A percentile compares a stretch with the other conserved stretches of the same genome.
Evolutionary conservation across 345 rosid species (phyloP).

Genomic region (Erysimum cheiranthoides): DNA sequence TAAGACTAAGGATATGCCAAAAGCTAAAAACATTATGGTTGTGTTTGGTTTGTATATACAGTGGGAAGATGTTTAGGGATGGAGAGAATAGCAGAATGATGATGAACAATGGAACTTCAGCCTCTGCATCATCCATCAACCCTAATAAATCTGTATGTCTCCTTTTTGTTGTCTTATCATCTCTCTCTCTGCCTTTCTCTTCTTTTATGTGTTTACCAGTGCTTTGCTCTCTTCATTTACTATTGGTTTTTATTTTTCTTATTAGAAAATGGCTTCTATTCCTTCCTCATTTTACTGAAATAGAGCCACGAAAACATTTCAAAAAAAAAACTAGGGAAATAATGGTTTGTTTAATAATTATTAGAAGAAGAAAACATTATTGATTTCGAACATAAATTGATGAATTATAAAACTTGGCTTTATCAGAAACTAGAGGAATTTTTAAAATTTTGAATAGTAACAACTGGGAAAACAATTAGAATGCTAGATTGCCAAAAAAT

Average conservation of each 20-base stretch:
- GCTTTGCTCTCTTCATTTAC: not conserved
- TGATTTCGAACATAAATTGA: not conserved
- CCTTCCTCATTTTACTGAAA: not conserved
- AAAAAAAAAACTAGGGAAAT: not conserved
- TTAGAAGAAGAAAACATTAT: not conserved
- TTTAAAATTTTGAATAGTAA: no score
- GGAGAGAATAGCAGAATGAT: slow-evolving; percentile 75
- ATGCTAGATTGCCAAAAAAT: not conserved
- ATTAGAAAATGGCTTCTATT: not conserved
- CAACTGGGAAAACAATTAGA: not conserved
- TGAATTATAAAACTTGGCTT: not conserved
- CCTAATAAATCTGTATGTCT: slow-evolving; percentile 46
- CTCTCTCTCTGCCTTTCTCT: not conserved
- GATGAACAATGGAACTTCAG: slow-evolving; percentile 59
- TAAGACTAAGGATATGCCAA: not conserved
- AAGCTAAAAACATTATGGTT: not conserved
- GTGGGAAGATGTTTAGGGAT: slow-evolving; percentile 77
- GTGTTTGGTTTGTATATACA: slow-evolving; percentile 30
- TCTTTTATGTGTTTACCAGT: slow-evolving; percentile 13
- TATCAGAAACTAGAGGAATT: not conserved
- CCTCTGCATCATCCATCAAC: slow-evolving; percentile 45
- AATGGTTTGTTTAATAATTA: not conserved
- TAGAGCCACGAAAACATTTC: not conserved
- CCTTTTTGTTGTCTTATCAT: slow-evolving; percentile 33
- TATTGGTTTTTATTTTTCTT: slow-evolving; percentile 6